Percentiles rank a stretch among this genome's conserved stretches.
Conservation (phyloP, 306 rosid genomes). For the Rosa lucieae region DNA sequence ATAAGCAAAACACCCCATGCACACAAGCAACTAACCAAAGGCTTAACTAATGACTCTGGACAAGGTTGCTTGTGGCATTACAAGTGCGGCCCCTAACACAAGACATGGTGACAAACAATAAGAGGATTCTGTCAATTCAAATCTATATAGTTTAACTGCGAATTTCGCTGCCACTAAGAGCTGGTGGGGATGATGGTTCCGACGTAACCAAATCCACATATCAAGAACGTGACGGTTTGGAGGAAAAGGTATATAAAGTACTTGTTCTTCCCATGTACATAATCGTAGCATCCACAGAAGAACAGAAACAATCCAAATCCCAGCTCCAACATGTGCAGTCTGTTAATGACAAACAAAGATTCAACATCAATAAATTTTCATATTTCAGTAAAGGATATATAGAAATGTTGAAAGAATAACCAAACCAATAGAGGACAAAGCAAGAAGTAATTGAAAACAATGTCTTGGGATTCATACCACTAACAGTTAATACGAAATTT, state of each 20-base stretch:
- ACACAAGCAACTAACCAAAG: too few species aligned
- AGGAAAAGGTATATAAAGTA: conserved; percentile 94
- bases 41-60: too few species aligned
- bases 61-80: too few species aligned
- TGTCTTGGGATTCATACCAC: not conserved
- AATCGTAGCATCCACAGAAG: conserved; percentile 96
- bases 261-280: conserved; percentile 83
- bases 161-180: conserved; percentile 25
- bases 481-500: not conserved
- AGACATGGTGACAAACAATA: conserved; percentile 30
- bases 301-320: conserved; percentile 89
- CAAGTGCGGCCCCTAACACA: not conserved
- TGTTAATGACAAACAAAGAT: conserved; percentile 35
- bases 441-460: not conserved
- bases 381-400: not conserved
- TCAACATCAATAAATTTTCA: conserved; percentile 11
- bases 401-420: not conserved
- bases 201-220: conserved; percentile 87
- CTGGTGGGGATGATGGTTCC: conserved; percentile 94
- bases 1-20: too few species aligned
- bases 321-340: conserved; percentile 79
- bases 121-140: conserved; percentile 19
- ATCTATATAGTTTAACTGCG: conserved; percentile 3
- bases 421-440: not conserved
- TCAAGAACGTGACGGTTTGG: conserved; percentile 75